Conservation (phyloP, 2,329 filamentous ascomycete genomes). For the Corinectria fuckeliana region DNA sequence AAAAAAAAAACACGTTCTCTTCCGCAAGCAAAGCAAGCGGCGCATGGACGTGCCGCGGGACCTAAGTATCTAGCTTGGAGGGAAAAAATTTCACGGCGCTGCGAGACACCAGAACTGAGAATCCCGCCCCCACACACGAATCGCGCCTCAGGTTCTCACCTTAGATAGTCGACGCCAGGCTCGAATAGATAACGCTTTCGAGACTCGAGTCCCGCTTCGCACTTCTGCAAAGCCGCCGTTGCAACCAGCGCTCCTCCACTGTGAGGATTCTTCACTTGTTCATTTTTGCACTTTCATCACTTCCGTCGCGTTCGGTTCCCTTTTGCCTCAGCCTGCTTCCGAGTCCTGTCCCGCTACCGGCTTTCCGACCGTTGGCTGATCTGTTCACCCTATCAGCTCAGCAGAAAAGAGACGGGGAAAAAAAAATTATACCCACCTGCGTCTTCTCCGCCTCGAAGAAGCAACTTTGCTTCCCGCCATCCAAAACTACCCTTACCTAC, state of each 20-base stretch:
- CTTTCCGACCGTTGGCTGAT: not conserved
- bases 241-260: too few species aligned
- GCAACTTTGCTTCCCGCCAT: not conserved
- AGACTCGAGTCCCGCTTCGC: not conserved
- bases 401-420: too few species aligned
- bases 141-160: not conserved
- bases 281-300: too few species aligned
- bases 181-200: too few species aligned
- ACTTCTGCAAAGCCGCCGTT: too few species aligned
- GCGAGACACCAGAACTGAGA: not conserved
- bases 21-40: not conserved
- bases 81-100: not conserved
- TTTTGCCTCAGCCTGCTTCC: not conserved
- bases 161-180: too few species aligned
- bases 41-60: not conserved
- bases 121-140: not conserved
- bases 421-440: not conserved
- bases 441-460: conserved; percentile 2
- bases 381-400: not conserved
- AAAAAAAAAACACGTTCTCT: not conserved
- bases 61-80: too few species aligned
- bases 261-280: too few species aligned
- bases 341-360: not conserved
- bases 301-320: too few species aligned
- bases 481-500: not conserved